A percentile compares a stretch with the other conserved stretches of the same genome.
Evolutionary conservation across 495 filamentous ascomycete genomes (phyloP).

Genomic region (Lepraria neglecta): DNA sequence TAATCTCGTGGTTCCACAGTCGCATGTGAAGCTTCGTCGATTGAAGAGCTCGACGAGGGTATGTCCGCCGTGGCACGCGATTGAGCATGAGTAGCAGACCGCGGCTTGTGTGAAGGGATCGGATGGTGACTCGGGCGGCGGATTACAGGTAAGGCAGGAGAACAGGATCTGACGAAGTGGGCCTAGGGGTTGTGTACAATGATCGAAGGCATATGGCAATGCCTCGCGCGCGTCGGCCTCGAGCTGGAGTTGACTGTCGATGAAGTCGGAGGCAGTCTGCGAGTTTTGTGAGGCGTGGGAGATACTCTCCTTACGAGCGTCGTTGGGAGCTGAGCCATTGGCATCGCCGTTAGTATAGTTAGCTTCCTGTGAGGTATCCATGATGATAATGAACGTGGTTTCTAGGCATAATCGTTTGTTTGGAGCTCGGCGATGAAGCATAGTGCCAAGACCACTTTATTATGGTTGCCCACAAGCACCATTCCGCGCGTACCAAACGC

Average conservation of each 20-base stretch:
- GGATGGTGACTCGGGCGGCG: slow-evolving; percentile 55
- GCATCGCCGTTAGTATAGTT: neutral
- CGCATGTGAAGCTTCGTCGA: slow-evolving; percentile 92
- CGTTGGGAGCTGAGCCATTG: neutral
- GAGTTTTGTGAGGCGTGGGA: slow-evolving; percentile 46
- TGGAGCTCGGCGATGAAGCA: neutral
- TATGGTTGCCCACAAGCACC: slow-evolving; percentile 4
- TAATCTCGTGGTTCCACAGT: slow-evolving; percentile 86
- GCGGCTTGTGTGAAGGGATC: slow-evolving; percentile 68
- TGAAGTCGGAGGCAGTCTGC: slow-evolving; percentile 89
- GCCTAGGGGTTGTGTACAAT: slow-evolving; percentile 82
- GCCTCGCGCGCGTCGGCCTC: slow-evolving; percentile 92
- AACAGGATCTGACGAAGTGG: slow-evolving; percentile 81
- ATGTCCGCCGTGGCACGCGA: slow-evolving; percentile 94
- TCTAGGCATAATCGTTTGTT: neutral
- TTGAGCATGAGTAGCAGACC: slow-evolving; percentile 94
- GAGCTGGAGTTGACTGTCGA: slow-evolving; percentile 79
- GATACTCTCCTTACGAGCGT: slow-evolving; percentile 1
- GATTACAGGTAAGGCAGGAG: slow-evolving; percentile 88
- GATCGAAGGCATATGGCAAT: slow-evolving; percentile 90
- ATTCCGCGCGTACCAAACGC: slow-evolving; percentile 8
- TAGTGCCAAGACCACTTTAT: slow-evolving; percentile 10
- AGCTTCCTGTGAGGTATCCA: slow-evolving; percentile 11
- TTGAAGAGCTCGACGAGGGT: slow-evolving; percentile 91
- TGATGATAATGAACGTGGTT: neutral